These are phyloP conservation scores for Rubia peregrina DNA, from an alignment of 305 asterid genomes.

Conservation along the genomic window DNA sequence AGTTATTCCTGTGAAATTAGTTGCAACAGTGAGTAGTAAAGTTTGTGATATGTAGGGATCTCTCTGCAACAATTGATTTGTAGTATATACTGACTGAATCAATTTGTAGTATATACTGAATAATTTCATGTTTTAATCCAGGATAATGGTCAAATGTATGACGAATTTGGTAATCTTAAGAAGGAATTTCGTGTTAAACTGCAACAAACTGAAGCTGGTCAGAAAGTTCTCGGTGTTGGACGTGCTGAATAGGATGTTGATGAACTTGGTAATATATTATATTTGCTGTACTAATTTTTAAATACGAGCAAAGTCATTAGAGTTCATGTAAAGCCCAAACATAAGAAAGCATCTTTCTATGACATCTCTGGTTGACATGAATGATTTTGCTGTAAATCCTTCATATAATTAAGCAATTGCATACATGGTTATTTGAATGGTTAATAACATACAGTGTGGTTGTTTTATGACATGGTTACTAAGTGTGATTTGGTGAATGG, in stretches of 20 bases:
- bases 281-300: neutral
- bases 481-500: no score
- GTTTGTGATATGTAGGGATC: neutral
- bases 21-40: neutral
- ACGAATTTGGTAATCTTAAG: conserved; percentile 97
- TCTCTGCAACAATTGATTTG: neutral
- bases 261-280: conserved; percentile 54
- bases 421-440: no score
- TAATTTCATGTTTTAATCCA: conserved; percentile 23
- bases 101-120: neutral
- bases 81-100: neutral
- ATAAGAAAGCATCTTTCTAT: neutral
- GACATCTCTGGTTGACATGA: neutral
- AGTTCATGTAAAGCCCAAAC: neutral
- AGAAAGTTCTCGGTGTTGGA: conserved; percentile 69
- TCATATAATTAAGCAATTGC: no score
- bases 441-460: no score
- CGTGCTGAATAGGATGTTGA: conserved; percentile 99
- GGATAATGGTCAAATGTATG: conserved; percentile 99
- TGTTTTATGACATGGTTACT: no score
- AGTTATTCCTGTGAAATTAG: neutral
- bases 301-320: neutral
- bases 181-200: conserved; percentile 88
- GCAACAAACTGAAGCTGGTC: conserved; percentile 61
- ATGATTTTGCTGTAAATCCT: no score